Conservation (phyloP, 108 stramenopile species). For the Skeletonema tropicum region DNA sequence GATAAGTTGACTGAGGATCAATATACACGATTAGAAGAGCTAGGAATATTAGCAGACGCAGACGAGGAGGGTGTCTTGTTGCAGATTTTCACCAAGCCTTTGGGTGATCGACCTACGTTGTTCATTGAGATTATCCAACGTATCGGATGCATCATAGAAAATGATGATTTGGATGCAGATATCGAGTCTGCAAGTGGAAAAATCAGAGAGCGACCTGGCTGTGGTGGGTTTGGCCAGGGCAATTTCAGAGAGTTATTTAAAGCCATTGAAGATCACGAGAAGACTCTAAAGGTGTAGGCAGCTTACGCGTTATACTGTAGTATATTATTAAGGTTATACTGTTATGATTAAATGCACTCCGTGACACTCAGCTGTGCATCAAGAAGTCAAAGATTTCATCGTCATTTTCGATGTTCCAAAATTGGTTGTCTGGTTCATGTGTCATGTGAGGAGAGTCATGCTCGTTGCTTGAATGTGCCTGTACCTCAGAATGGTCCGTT, state of each 20-base stretch:
- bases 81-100: conserved; percentile 88
- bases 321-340: neutral
- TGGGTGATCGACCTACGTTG: conserved; percentile 85
- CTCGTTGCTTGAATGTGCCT: conserved; percentile 11
- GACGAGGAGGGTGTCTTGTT: conserved; percentile 88
- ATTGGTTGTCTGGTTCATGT: conserved; percentile 38
- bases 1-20: conserved; percentile 53
- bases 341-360: neutral
- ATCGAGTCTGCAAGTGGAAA: neutral
- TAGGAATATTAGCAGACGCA: conserved; percentile 85
- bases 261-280: conserved; percentile 85
- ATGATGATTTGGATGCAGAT: conserved; percentile 13
- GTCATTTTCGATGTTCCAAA: conserved; percentile 77
- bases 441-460: conserved; percentile 13
- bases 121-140: conserved; percentile 93
- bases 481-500: conserved; percentile 5
- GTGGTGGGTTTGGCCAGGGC: conserved; percentile 92
- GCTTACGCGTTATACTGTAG: neutral
- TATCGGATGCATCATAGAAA: conserved; percentile 72
- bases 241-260: conserved; percentile 91
- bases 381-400: conserved; percentile 88
- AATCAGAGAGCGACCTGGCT: conserved; percentile 65
- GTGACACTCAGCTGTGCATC: conserved; percentile 48
- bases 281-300: conserved; percentile 59
- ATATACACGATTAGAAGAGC: conserved; percentile 60